Conservation (phyloP, 768 basidiomycete genomes). For the Rhodotorula kratochvilovae region DNA sequence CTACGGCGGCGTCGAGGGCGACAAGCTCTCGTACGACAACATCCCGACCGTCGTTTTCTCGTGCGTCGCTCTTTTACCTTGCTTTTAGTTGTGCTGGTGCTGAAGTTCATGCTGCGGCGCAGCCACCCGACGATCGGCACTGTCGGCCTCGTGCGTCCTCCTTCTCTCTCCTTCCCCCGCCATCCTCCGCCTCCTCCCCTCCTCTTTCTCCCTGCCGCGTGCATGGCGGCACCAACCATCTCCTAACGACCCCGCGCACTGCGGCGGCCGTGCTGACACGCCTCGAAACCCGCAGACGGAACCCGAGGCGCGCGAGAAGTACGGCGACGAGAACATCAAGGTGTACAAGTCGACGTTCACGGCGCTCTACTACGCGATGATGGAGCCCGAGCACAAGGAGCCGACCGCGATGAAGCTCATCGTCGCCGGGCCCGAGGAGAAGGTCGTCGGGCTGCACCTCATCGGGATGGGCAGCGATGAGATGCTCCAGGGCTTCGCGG, state of each 20-base stretch:
- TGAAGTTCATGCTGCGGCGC: background rate
- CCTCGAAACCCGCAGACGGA: slow-evolving; percentile 56
- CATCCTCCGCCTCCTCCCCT: no score
- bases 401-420: slow-evolving; percentile 92
- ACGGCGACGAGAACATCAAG: slow-evolving; percentile 76
- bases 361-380: slow-evolving; percentile 80
- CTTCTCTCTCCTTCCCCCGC: no score
- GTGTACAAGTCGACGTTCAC: slow-evolving; percentile 64
- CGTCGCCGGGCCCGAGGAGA: slow-evolving; percentile 79
- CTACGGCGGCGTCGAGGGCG: slow-evolving; percentile 80
- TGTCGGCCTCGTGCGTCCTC: slow-evolving; percentile 60
- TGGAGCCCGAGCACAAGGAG: slow-evolving; percentile 78
- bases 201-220: no score
- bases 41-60: slow-evolving; percentile 96
- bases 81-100: background rate
- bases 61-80: slow-evolving; percentile 53
- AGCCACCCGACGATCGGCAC: slow-evolving; percentile 95
- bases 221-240: no score
- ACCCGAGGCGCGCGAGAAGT: slow-evolving; percentile 78
- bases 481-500: slow-evolving; percentile 87
- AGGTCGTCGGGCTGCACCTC: slow-evolving; percentile 92
- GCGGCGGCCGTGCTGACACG: background rate
- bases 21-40: slow-evolving; percentile 68
- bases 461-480: slow-evolving; percentile 90
- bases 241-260: no score